Percentiles rank a stretch among this genome's conserved stretches.
Evolutionary conservation across 495 filamentous ascomycete genomes (phyloP).

Genomic region (Sordaria brevicollis): DNA sequence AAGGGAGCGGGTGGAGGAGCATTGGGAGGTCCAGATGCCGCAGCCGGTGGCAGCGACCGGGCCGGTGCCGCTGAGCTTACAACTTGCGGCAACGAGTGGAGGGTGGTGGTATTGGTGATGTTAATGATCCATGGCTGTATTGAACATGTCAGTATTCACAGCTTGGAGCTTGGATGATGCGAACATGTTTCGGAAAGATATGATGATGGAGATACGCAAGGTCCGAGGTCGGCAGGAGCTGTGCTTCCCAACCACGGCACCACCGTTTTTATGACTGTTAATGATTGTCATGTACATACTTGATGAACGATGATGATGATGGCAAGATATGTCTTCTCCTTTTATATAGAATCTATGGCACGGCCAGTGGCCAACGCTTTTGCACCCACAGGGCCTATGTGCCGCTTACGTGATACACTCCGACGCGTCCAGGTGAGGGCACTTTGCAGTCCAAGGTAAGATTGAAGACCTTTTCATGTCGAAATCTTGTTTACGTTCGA

Average conservation of each 20-base stretch:
- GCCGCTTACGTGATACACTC: not conserved
- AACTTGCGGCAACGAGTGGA: not conserved
- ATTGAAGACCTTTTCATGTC: not conserved
- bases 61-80: not conserved
- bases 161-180: not conserved
- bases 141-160: not conserved
- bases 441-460: not conserved
- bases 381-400: not conserved
- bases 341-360: not conserved
- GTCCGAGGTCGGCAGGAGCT: not conserved
- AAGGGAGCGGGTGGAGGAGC: not conserved
- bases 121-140: not conserved
- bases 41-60: not conserved
- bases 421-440: not conserved
- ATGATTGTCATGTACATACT: not conserved
- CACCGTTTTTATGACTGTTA: not conserved
- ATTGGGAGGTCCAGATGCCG: not conserved
- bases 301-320: not conserved
- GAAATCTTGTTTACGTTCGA: not conserved
- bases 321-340: not conserved
- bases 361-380: not conserved
- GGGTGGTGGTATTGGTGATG: not conserved
- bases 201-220: not conserved
- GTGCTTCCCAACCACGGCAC: not conserved
- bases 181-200: not conserved